phyloP scores from a whole-genome alignment of 306 rosid genomes.

The Psophocarpus tetragonolobus region DNA sequence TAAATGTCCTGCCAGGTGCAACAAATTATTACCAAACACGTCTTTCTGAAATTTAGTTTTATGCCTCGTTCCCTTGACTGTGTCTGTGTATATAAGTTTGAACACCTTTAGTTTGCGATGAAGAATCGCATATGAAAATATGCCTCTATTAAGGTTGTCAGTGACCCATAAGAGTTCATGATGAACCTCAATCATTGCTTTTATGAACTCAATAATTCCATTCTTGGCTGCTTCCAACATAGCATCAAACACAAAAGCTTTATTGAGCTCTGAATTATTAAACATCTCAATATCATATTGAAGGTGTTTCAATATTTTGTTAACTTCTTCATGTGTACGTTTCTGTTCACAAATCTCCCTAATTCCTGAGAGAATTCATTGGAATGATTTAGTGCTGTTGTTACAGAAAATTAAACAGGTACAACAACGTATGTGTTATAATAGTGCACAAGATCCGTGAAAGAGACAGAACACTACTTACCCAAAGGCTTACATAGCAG shows the following conservation, averaged over 20 bases:
- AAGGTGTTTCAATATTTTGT: background rate
- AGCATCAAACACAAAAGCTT: background rate
- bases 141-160: background rate
- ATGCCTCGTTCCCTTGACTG: background rate
- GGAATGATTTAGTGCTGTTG: background rate
- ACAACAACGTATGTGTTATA: background rate
- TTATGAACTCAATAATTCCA: constrained; percentile 23
- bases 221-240: background rate
- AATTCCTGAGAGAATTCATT: background rate
- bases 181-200: background rate
- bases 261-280: background rate
- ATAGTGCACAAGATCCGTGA: background rate
- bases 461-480: background rate
- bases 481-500: background rate
- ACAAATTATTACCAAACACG: background rate
- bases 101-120: constrained; percentile 9
- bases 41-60: background rate
- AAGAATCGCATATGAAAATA: constrained; percentile 20
- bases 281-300: background rate
- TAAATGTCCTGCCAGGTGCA: background rate
- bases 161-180: background rate
- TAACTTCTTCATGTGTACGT: background rate
- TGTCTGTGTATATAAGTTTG: background rate
- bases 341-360: background rate
- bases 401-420: background rate